Evolutionary conservation across 148 eudicot genomes (phyloP), one percentile per base, ranked within the genome.

Genomic region (Fagopyrum homotropicum): DNA sequence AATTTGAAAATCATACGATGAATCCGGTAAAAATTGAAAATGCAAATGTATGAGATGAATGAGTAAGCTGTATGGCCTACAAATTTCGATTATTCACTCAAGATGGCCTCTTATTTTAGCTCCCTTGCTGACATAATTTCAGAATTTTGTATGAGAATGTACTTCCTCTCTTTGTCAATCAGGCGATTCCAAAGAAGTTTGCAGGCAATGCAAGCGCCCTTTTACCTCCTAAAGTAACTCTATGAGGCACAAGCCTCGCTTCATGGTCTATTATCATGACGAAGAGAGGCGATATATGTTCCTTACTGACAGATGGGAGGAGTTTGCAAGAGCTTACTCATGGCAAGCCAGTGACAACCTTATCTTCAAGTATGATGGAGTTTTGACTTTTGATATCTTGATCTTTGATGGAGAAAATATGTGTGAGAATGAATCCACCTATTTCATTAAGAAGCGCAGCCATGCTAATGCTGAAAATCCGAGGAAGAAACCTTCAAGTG

Each of bases 401-500:
- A 81, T 88, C 47, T 84, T 88, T 73, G 80, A 85, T 44, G 73
- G 76, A 16, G 75, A 14, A 56, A 88, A 76, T 80, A 69, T 73
- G 1, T 88, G 92, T 73, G 92, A 88, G 83, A 88, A 81, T 79
- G 92, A 81, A 61, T 63, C 82, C 9, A 70, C 81, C 59, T 88
- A 86, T 73, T 88, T 86, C 56, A 77, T 84, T 48, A 86, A 74
- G 76, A 81, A 76, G 72, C 71, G 83, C 63, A 61, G 49, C 9
- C 69, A 77, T 47, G 71, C 11, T 15, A 66, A 14, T 19, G 48
- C 55, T 55, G 69, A 45, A 48, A 46, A 4, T 49, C 11, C 51
- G 11, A 72, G 35, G 19, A 59, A 19, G 29, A 79, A 75, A 57
- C 57, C 72, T 49, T 60, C 77, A 44, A 73, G 66, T 74, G 78